phyloP scores from a whole-genome alignment of 805 yeast species.

The Kazachstania viticola region DNA sequence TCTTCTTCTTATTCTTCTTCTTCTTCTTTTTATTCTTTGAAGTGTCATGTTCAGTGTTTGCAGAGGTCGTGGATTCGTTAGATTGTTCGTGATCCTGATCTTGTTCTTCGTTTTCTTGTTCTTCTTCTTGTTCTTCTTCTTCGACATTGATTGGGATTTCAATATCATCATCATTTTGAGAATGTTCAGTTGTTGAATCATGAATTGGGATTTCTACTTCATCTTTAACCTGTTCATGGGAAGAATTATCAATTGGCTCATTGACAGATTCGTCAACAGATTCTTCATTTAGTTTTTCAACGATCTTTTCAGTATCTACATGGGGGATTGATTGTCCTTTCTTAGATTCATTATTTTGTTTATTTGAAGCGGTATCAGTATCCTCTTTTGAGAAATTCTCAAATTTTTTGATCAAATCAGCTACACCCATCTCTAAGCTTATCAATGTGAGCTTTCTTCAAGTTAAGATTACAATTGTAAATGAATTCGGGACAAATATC shows the following conservation, averaged over 20 bases:
- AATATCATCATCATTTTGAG: background rate
- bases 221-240: no score
- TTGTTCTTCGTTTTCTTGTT: conserved; percentile 17
- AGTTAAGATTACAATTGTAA: no score
- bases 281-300: background rate
- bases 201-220: conserved; percentile 1
- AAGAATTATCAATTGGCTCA: background rate
- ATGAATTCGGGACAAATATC: no score
- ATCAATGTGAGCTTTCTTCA: no score
- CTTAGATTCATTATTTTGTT: background rate
- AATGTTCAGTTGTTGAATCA: no score
- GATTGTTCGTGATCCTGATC: conserved; percentile 24
- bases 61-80: conserved; percentile 35
- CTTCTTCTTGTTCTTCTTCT: conserved; percentile 2
- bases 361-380: background rate
- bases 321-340: background rate
- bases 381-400: conserved; percentile 18
- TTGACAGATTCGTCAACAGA: conserved; percentile 1
- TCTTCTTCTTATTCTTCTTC: conserved; percentile 22
- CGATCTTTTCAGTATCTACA: background rate
- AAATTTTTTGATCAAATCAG: conserved; percentile 28
- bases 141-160: background rate
- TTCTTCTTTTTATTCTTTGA: conserved; percentile 9
- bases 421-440: conserved; percentile 25
- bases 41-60: conserved; percentile 2